phyloP scores from a whole-genome alignment of 495 filamentous ascomycete species.

The Talaromyces proteolyticus region DNA sequence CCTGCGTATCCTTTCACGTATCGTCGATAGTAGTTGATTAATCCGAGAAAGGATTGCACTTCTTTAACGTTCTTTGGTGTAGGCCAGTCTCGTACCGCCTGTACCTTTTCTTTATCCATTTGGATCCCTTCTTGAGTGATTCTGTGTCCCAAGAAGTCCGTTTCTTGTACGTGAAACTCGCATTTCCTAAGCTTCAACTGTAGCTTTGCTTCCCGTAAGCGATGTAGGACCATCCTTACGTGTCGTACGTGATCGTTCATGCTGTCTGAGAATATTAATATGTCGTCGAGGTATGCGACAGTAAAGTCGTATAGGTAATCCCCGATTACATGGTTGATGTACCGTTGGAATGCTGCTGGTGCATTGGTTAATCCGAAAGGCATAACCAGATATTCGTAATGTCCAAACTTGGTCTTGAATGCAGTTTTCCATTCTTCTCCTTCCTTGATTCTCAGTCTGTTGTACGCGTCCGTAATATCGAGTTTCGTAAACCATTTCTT shows the following conservation, averaged over 20 bases:
- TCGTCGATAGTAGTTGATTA: slow-evolving; percentile 3
- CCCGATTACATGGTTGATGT: slow-evolving; percentile 4
- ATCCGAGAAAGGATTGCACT: slow-evolving; percentile 7
- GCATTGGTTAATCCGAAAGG: slow-evolving; percentile 10
- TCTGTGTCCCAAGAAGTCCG: slow-evolving; percentile 8
- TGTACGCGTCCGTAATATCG: slow-evolving; percentile 13
- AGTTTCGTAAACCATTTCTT: slow-evolving; percentile 14
- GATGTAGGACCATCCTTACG: background rate
- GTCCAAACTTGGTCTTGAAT: slow-evolving; percentile 8
- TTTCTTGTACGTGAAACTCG: slow-evolving; percentile 7
- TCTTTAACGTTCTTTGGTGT: slow-evolving; percentile 4
- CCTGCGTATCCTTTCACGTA: background rate
- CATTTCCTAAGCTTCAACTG: slow-evolving; percentile 8
- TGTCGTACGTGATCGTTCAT: slow-evolving; percentile 5
- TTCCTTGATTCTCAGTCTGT: slow-evolving; percentile 9
- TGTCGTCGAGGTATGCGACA: background rate
- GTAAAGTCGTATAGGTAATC: slow-evolving; percentile 1
- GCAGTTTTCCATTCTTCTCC: slow-evolving; percentile 15
- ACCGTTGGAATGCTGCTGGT: slow-evolving; percentile 5
- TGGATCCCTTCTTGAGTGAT: background rate
- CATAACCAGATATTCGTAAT: slow-evolving; percentile 15
- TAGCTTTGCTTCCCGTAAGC: background rate
- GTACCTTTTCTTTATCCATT: slow-evolving; percentile 4
- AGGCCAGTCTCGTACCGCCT: background rate
- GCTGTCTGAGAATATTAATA: background rate